These are phyloP conservation scores for Vanilla planifolia DNA, from an alignment of 106 monocot species.

Conservation along the genomic window DNA sequence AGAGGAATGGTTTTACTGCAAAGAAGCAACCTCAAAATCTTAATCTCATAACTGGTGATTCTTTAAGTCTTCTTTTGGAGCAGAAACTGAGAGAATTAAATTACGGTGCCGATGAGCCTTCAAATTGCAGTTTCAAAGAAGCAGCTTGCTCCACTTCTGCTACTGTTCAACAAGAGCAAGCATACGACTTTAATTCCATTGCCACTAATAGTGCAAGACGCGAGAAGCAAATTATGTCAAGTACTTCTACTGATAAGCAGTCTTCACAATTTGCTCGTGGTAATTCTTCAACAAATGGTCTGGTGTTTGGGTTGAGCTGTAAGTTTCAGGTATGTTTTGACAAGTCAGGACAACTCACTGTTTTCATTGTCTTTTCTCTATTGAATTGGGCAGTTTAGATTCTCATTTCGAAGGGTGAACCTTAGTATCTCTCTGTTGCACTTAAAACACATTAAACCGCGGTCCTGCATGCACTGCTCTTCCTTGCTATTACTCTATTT, in stretches of 20 bases:
- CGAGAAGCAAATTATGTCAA: conserved; percentile 13
- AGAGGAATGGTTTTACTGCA: conserved; percentile 6
- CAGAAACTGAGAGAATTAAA: conserved; percentile 78
- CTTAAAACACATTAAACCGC: no score
- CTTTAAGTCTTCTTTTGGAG: conserved; percentile 69
- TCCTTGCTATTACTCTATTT: no score
- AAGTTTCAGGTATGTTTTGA: conserved; percentile 31
- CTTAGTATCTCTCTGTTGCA: no score
- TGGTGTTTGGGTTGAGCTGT: conserved; percentile 12
- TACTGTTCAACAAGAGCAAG: conserved; percentile 19
- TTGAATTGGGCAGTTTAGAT: no score
- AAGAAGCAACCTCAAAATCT: conserved; percentile 21
- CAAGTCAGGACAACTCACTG: no score
- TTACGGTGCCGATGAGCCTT: conserved; percentile 26
- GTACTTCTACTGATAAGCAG: conserved; percentile 14
- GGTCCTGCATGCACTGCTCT: no score
- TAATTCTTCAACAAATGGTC: conserved; percentile 13
- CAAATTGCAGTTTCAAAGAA: conserved; percentile 22
- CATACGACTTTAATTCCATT: conserved; percentile 13
- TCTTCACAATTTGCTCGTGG: conserved; percentile 3
- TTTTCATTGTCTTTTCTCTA: no score
- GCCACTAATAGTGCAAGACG: conserved; percentile 2
- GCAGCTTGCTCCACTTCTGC: conserved; percentile 12
- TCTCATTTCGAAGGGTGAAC: no score
- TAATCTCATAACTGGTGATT: conserved; percentile 60